Evolutionary conservation across 2,329 filamentous ascomycete genomes (phyloP).

Genomic region (Ophiostoma fasciatum): DNA sequence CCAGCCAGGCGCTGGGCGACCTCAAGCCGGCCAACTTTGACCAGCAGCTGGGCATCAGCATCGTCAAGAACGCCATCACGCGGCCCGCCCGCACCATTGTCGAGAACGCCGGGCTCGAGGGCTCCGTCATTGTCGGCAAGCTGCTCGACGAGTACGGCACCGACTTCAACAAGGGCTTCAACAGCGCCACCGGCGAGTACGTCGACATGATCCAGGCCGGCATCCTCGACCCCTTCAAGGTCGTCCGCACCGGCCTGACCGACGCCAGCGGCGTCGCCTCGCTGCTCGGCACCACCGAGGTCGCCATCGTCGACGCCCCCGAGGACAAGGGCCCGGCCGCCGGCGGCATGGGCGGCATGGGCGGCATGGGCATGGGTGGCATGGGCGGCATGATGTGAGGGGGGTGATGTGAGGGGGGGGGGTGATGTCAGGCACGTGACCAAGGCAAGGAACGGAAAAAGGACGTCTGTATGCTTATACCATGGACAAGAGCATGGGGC

Average conservation of each 20-base stretch:
- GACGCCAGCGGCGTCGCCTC: slow-evolving; percentile 95
- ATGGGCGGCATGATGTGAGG: slow-evolving; percentile 43
- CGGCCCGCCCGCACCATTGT: slow-evolving; percentile 88
- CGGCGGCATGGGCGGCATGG: slow-evolving; percentile 38
- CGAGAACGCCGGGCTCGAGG: slow-evolving; percentile 93
- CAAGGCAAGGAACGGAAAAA: not conserved
- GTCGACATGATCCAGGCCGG: slow-evolving; percentile 95
- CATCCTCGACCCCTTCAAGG: slow-evolving; percentile 99
- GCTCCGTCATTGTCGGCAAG: slow-evolving; percentile 94
- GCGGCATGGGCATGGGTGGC: slow-evolving; percentile 48
- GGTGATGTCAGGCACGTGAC: too few relatives aligned
- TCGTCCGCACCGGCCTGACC: slow-evolving; percentile 88
- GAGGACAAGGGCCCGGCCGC: slow-evolving; percentile 72
- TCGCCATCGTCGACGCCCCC: slow-evolving; percentile 88
- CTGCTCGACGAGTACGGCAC: slow-evolving; percentile 80
- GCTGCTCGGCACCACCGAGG: slow-evolving; percentile 92
- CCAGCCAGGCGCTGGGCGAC: slow-evolving; percentile 68
- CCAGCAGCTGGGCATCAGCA: slow-evolving; percentile 94
- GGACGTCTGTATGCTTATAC: too few relatives aligned
- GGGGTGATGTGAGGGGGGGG: too few relatives aligned
- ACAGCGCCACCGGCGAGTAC: slow-evolving; percentile 94
- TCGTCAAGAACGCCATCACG: slow-evolving; percentile 96
- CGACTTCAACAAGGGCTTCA: slow-evolving; percentile 98
- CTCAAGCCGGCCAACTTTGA: slow-evolving; percentile 93
- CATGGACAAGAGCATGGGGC: too few relatives aligned